phyloP scores from a whole-genome alignment of 2,329 filamentous ascomycete genomes.

The Phaeoacremonium minimum region DNA sequence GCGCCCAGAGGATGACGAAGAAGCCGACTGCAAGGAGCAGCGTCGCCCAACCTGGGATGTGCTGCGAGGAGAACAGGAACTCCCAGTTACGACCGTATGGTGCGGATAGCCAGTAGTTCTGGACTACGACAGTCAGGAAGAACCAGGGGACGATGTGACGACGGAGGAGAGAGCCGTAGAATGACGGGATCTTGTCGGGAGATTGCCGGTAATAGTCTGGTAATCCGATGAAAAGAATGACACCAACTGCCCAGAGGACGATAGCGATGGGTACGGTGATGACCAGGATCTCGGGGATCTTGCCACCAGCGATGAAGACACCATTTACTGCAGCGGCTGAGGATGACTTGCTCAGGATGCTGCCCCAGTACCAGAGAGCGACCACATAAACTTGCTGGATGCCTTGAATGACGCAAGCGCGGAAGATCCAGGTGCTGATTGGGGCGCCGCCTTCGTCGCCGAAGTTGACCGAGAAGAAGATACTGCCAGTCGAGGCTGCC shows the following conservation, averaged over 20 bases:
- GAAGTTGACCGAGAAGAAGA: constrained; percentile 66
- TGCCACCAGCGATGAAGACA: constrained; percentile 25
- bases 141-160: constrained; percentile 67
- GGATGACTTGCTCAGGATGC: constrained; percentile 40
- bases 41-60: constrained; percentile 52
- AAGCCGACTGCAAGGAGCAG: constrained; percentile 51
- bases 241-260: constrained; percentile 52
- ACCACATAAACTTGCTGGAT: constrained; percentile 64
- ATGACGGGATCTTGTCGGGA: constrained; percentile 59
- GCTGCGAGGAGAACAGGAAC: constrained; percentile 58
- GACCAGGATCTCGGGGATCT: constrained; percentile 27
- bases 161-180: constrained; percentile 57
- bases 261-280: constrained; percentile 54
- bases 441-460: constrained; percentile 59
- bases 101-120: constrained; percentile 64
- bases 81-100: constrained; percentile 65
- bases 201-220: constrained; percentile 63
- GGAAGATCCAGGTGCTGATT: constrained; percentile 62
- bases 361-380: constrained; percentile 64
- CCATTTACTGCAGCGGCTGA: constrained; percentile 31
- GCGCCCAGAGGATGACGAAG: constrained; percentile 51
- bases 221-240: constrained; percentile 53
- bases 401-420: constrained; percentile 62
- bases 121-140: constrained; percentile 57
- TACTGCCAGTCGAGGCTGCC: constrained; percentile 57